Base-by-base conservation (phyloP, 352 stramenopile species). In the Globisporangium uncinulatum region DNA sequence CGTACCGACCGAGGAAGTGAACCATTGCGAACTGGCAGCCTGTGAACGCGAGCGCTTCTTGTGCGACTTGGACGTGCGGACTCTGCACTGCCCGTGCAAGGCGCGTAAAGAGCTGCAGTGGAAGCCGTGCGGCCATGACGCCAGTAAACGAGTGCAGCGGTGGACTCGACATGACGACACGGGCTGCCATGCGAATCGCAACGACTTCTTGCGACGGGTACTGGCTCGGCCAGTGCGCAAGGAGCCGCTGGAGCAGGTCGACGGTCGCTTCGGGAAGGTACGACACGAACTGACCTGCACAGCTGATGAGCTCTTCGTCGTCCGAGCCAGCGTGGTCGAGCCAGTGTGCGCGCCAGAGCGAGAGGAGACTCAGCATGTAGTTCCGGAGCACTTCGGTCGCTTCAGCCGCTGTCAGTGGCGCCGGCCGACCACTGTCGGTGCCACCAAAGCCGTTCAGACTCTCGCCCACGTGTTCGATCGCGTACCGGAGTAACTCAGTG, bases 231-330 rank as follows among this genome's bases (percentile, higher is more conserved):
- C 85, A 94, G 20, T 73, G 62, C 15, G 55, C 69, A 31, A 92
- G 58, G 44, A 93, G 57, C 8, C 78, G 75, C 32, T 66, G 58
- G 17, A 94, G 61, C 59, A 94, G 41, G 10, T 68, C 62, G 2
- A 63, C 54, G 4, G 81, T 81, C 9, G 83, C 69, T 2, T 79
- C 70, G 0, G 85, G 85, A 45, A 92, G 69, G 61, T 94, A 93
- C 24, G 85, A 80, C n/a, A 91, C 85, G 54, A 92, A 89, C 60
- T 94, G 85, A 17, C 85, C 83, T 0, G 82, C 85, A 53, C 78
- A 91, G 37, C 69, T 88, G 54, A 92, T 84, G 37, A 94, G 78
- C 54, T 94, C 85, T 62, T 92, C 85, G 50, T 87, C 81, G 56
- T 94, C 85, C 4, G 85, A 90, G 15, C 82, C 85, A 0, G 75